A percentile compares a stretch with the other conserved stretches of the same genome.
Conservation (phyloP, 257 asterid genomes). For the Solanum tacnaense region DNA sequence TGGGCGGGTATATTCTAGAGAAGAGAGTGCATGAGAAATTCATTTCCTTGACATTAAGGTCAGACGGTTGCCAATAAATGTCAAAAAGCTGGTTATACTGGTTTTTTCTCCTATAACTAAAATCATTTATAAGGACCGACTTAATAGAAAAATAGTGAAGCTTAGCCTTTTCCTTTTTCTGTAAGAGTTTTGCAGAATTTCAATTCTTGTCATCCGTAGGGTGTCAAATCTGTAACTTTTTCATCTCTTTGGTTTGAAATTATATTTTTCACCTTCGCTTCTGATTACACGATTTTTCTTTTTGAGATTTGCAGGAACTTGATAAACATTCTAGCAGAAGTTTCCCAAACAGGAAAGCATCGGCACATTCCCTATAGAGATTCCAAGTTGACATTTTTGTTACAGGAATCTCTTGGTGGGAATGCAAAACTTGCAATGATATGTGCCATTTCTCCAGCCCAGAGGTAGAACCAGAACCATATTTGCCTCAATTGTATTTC, state of each 20-base stretch:
- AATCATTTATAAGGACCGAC: background rate
- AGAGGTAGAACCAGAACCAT: conserved; percentile 39
- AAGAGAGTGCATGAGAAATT: background rate
- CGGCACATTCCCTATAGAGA: conserved; percentile 98
- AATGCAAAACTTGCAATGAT: conserved; percentile 97
- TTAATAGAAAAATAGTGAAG: background rate
- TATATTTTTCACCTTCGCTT: background rate
- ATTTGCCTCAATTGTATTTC: background rate
- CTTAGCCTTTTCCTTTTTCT: background rate
- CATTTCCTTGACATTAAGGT: background rate
- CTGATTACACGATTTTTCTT: conserved; percentile 10
- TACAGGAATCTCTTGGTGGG: conserved; percentile 98
- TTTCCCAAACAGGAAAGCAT: conserved; percentile 90
- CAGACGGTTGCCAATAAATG: background rate
- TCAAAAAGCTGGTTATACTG: background rate
- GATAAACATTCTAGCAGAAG: conserved; percentile 92
- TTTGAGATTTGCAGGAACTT: conserved; percentile 56
- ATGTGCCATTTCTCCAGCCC: conserved; percentile 90
- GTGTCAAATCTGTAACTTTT: background rate
- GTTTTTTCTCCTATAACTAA: background rate
- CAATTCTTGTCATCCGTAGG: background rate
- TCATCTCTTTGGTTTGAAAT: background rate
- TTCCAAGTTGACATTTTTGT: conserved; percentile 88
- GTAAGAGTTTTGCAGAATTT: background rate
- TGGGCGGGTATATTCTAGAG: background rate